Evolutionary conservation across 192 early-diverging fungal species (phyloP).

Genomic region (Geosiphon pyriformis): DNA sequence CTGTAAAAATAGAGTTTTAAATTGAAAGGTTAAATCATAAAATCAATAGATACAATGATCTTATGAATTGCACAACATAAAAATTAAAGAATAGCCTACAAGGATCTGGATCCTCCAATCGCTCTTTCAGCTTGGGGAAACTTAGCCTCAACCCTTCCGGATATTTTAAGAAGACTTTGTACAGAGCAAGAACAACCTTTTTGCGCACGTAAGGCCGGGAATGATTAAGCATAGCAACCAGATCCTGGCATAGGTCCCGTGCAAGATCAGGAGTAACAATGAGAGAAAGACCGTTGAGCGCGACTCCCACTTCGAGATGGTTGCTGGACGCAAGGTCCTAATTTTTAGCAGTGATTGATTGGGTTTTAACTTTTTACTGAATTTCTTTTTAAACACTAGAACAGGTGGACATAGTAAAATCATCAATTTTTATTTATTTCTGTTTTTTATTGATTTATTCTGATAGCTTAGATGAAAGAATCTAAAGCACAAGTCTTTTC

Average conservation of each 20-base stretch:
- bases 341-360: neutral
- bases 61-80: neutral
- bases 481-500: no score
- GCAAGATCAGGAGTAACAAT: slow-evolving; percentile 91
- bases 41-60: slow-evolving; percentile 12
- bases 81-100: slow-evolving; percentile 44
- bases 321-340: slow-evolving; percentile 86
- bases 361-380: slow-evolving; percentile 13
- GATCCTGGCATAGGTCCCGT: slow-evolving; percentile 79
- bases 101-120: slow-evolving; percentile 87
- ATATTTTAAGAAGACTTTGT: slow-evolving; percentile 84
- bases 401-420: no score
- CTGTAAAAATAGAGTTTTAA: slow-evolving; percentile 37
- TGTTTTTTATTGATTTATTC: no score
- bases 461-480: no score
- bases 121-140: slow-evolving; percentile 80
- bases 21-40: slow-evolving; percentile 19
- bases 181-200: slow-evolving; percentile 81
- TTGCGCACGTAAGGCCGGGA: slow-evolving; percentile 92
- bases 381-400: slow-evolving; percentile 8
- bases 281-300: slow-evolving; percentile 85
- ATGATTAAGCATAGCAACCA: slow-evolving; percentile 83
- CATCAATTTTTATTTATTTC: no score
- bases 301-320: slow-evolving; percentile 78
- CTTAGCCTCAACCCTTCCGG: slow-evolving; percentile 80